These are phyloP conservation scores for Penicillium crustosum DNA, from an alignment of 2,329 filamentous ascomycete genomes.

Conservation along the genomic window DNA sequence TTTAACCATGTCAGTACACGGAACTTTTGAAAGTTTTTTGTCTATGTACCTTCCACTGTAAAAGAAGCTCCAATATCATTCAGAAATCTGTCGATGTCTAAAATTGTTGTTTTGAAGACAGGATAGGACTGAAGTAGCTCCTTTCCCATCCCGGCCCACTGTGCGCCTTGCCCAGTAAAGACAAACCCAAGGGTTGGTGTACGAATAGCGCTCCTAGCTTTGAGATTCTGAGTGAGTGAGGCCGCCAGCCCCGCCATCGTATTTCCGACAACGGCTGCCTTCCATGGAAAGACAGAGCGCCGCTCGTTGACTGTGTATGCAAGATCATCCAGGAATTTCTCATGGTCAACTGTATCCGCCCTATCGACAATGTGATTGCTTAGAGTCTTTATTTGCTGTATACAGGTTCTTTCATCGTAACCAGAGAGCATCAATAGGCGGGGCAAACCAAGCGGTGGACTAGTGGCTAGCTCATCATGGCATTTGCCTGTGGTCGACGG, in stretches of 20 bases:
- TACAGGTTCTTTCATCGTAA: constrained; percentile 24
- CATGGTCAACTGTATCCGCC: neutral
- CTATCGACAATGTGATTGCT: constrained; percentile 12
- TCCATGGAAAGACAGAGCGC: constrained; percentile 20
- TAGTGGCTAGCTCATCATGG: neutral
- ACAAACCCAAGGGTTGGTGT: constrained; percentile 22
- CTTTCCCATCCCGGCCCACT: constrained; percentile 34
- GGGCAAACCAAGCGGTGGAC: neutral
- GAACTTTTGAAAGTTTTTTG: fast-evolving
- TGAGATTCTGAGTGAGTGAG: constrained; percentile 1
- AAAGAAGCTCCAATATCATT: neutral
- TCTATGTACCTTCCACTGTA: neutral
- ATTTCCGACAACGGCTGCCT: constrained; percentile 13
- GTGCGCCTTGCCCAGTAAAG: constrained; percentile 41
- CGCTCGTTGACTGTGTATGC: constrained; percentile 27
- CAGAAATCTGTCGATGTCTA: neutral
- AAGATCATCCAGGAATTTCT: constrained; percentile 18
- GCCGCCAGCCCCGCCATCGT: constrained; percentile 5
- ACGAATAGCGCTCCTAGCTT: constrained; percentile 4
- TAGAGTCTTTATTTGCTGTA: constrained; percentile 10
- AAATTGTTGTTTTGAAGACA: constrained; percentile 1
- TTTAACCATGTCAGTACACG: neutral
- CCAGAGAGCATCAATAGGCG: constrained; percentile 26
- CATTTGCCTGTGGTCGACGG: neutral
- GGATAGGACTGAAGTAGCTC: constrained; percentile 27